Base-by-base conservation (phyloP, 169 alveolate species). In the Eimeria maxima region DNA sequence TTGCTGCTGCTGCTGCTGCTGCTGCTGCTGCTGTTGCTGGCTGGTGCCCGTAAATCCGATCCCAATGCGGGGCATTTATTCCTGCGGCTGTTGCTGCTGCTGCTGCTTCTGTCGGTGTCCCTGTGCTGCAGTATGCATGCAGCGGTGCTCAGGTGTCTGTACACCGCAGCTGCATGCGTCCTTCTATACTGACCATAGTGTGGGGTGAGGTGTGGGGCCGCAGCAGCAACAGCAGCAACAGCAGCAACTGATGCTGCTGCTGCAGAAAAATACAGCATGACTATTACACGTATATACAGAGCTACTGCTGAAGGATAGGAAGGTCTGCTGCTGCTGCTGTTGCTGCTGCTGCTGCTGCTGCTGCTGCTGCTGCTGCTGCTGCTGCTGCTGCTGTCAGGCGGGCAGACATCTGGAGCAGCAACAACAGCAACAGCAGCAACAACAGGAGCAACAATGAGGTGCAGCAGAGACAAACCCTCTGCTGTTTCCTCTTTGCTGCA, bases 1-100 rank as follows among this genome's bases (percentile, higher is more conserved):
- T 80, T 80, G 90, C 42, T 44, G 90, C 90, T 45, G 90, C 65
- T 44, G 90, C 90, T 24, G 53, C 27, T 60, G 71, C 71, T 76
- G 69, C 90, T 47, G 90, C 71, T 47, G 90, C 47, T 33, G 29
- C 71, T 33, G 4, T 6, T 22, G n/a, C n/a, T n/a, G n/a, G 90
- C 47, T 33, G 29, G 50, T 33, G 88, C 63, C 63, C 29, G 0
- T 44, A 45, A 57, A 76, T 27, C n/a, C 69, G 27, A 60, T 33
- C 27, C 33, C 33, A 45, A 5, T 76, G 87, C 57, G 16, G 55
- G 60, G 42, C 63, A 24, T 38, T 71, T 47, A 47, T 14, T 81
- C 10, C 90, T 47, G 5, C 87, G 42, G 57, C 55, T 76, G 63
- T 60, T 38, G 55, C 57, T 76, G 60, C 33, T 76, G 55, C 87